Base-by-base conservation (phyloP, 257 asterid genomes). In the Cordia subcordata region DNA sequence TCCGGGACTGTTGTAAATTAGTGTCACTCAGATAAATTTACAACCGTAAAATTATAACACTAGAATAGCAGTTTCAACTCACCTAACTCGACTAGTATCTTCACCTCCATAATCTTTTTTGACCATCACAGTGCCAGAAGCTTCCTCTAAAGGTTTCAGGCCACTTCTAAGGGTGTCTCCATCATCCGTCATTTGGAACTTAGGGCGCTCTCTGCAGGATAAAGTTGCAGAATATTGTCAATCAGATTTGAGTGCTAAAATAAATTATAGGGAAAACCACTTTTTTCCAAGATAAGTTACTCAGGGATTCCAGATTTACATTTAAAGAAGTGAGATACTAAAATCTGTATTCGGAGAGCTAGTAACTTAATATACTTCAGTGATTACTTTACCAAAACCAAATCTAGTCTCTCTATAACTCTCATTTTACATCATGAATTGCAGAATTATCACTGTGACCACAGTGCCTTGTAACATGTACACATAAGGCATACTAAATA, bases 1-100 rank as follows among this genome's bases (percentile, higher is more conserved):
- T 49, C 78, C 87, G 80, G 87, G 97, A 71, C 80, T 79, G 72
- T 83, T 79, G 84, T 64, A 49, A 62, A 40, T 53, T 27, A 49
- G 65, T 55, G 59, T 32, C 63, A 57, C 49, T 69, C 74, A 68
- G 85, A 67, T 63, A 14, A 57, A 66, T 17, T 42, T 55, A 20
- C 32, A 59, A 55, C n/a, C 53, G n/a, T 5, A 13, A 13, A 1
- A 47, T 54, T 59, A 40, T 56, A 49, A 49, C 21, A 62, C 14
- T 60, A 75, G 57, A 6, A 27, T 27, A 27, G 35, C 35, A 72
- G 54, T 56, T 68, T 73, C 62, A 50, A 75, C 84, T 61, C 55
- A 84, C 97, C 94, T 81, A 60, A 50, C 78, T 64, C 83, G 81
- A 65, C 67, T 62, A 15, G 82, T 70, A 63, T 64, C 76, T 54